Conservation (phyloP, 495 filamentous ascomycete genomes). For the Bacidia rubella region DNA sequence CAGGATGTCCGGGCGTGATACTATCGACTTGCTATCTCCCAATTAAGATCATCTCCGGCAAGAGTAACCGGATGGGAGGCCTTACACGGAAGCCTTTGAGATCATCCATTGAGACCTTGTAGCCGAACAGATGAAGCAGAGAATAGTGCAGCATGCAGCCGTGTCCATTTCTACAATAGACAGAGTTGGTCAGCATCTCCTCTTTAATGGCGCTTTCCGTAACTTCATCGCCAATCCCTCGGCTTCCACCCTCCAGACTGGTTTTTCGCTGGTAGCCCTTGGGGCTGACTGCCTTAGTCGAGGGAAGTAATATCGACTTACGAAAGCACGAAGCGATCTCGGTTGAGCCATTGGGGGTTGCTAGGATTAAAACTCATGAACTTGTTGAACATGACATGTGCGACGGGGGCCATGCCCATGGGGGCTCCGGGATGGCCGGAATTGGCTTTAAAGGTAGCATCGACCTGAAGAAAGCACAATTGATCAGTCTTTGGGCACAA, state of each 20-base stretch:
- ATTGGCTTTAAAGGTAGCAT: slow-evolving; percentile 93
- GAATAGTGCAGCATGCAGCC: slow-evolving; percentile 99
- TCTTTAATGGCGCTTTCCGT: background rate
- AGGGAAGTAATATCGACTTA: no score
- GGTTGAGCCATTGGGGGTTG: slow-evolving; percentile 93
- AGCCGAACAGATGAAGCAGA: slow-evolving; percentile 93
- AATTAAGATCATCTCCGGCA: background rate
- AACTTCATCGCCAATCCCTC: no score
- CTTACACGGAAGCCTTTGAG: slow-evolving; percentile 89
- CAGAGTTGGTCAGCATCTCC: background rate
- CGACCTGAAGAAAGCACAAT: slow-evolving; percentile 47
- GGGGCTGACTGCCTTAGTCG: no score
- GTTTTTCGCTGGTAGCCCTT: no score
- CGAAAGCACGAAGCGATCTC: slow-evolving; percentile 98
- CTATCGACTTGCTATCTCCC: slow-evolving; percentile 65
- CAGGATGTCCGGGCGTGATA: slow-evolving; percentile 93
- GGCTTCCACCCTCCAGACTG: background rate
- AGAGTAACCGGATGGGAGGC: slow-evolving; percentile 11
- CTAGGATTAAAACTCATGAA: slow-evolving; percentile 99
- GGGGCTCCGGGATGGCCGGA: slow-evolving; percentile 97
- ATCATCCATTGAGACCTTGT: slow-evolving; percentile 71
- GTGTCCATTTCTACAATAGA: slow-evolving; percentile 69
- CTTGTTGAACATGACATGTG: slow-evolving; percentile 97
- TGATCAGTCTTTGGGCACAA: slow-evolving; percentile 2
- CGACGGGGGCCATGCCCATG: slow-evolving; percentile 96